These are phyloP conservation scores for Diaporthe vaccinii DNA, from an alignment of 2,329 filamentous ascomycete species.

Conservation along the genomic window DNA sequence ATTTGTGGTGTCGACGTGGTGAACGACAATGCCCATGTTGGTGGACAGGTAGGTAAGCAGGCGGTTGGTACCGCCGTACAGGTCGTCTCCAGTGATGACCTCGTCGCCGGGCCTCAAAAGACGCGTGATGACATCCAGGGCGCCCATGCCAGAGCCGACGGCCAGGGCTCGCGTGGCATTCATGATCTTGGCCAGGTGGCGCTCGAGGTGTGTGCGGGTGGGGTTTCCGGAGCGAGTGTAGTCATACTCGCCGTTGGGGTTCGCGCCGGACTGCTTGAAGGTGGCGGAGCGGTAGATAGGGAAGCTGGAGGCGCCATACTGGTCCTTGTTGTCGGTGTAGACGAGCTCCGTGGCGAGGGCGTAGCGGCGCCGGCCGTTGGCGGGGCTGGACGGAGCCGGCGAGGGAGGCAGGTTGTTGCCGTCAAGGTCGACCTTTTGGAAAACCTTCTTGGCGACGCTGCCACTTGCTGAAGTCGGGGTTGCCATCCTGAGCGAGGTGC, in stretches of 20 bases:
- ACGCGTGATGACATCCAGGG: slow-evolving; percentile 94
- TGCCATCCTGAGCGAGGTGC: slow-evolving; percentile 31
- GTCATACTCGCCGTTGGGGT: slow-evolving; percentile 91
- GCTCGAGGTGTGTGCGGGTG: slow-evolving; percentile 94
- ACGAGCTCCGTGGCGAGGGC: slow-evolving; percentile 96
- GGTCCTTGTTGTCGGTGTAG: slow-evolving; percentile 94
- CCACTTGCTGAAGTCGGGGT: slow-evolving; percentile 29
- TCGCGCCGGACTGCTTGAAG: slow-evolving; percentile 91
- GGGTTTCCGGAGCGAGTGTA: slow-evolving; percentile 99
- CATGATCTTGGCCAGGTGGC: slow-evolving; percentile 99
- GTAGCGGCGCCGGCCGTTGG: slow-evolving; percentile 85
- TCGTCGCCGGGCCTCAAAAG: slow-evolving; percentile 93
- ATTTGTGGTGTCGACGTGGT: slow-evolving; percentile 94
- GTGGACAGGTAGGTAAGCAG: slow-evolving; percentile 91
- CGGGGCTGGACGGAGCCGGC: slow-evolving; percentile 91
- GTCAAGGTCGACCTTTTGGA: slow-evolving; percentile 79
- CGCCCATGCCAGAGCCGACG: slow-evolving; percentile 97
- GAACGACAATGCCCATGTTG: slow-evolving; percentile 91
- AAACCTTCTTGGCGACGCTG: slow-evolving; percentile 54
- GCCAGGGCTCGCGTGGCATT: slow-evolving; percentile 90
- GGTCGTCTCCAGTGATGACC: slow-evolving; percentile 95
- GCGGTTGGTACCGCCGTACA: slow-evolving; percentile 96
- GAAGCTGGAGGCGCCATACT: slow-evolving; percentile 96
- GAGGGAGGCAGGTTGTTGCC: slow-evolving; percentile 91
- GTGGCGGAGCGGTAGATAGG: slow-evolving; percentile 99